These are phyloP conservation scores for Ramaria rubella DNA, from an alignment of 768 basidiomycete genomes.

Conservation along the genomic window DNA sequence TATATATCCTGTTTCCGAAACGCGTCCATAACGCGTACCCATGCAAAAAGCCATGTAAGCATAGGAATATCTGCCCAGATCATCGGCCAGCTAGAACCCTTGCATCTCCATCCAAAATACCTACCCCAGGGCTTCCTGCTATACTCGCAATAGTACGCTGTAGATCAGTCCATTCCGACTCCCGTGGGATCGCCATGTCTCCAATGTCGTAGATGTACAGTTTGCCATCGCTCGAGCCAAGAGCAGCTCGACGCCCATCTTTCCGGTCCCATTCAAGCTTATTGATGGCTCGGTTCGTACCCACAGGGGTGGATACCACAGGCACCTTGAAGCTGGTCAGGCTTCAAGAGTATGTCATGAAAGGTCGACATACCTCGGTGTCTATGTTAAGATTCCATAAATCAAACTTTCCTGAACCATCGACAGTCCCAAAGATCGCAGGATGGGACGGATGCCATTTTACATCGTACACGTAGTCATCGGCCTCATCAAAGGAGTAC, in stretches of 20 bases:
- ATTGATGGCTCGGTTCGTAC: conserved; percentile 80
- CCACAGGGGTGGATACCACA: conserved; percentile 77
- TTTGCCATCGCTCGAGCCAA: conserved; percentile 89
- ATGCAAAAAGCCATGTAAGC: neutral
- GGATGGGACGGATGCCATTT: conserved; percentile 98
- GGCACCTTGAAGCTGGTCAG: conserved; percentile 60
- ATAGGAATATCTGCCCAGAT: neutral
- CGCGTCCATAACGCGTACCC: neutral
- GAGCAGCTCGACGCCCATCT: conserved; percentile 81
- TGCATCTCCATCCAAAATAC: neutral
- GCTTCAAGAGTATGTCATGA: neutral
- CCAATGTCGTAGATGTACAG: conserved; percentile 95
- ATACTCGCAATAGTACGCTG: conserved; percentile 80
- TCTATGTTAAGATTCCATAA: conserved; percentile 98
- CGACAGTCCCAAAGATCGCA: conserved; percentile 86
- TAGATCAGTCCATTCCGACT: conserved; percentile 90
- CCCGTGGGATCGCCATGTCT: conserved; percentile 80
- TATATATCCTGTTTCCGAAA: neutral
- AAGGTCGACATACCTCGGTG: conserved; percentile 71
- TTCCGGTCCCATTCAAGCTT: conserved; percentile 94
- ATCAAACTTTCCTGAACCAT: conserved; percentile 93
- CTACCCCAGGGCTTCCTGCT: conserved; percentile 22
- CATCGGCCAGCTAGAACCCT: conserved; percentile 7
- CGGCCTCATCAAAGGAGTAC: conserved; percentile 94
- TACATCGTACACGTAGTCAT: conserved; percentile 98